phyloP scores from a whole-genome alignment of 306 rosid genomes.

The Geum urbanum region DNA sequence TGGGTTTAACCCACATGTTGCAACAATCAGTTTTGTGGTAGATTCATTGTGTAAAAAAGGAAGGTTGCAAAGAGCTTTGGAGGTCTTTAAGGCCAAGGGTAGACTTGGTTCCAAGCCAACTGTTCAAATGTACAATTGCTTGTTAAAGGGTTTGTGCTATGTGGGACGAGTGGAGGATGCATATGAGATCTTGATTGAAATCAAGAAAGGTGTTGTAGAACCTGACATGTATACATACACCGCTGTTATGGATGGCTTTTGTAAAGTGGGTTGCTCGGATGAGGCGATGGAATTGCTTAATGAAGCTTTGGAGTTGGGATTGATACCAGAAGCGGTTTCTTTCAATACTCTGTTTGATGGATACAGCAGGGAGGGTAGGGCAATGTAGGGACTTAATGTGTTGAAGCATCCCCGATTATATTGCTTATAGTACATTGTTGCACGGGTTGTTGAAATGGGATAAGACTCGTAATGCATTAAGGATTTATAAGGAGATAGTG shows the following conservation, averaged over 20 bases:
- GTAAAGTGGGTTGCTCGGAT: constrained; percentile 75
- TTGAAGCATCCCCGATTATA: constrained; percentile 59
- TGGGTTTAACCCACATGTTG: constrained; percentile 46
- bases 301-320: constrained; percentile 53
- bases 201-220: constrained; percentile 36
- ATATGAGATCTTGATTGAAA: constrained; percentile 46
- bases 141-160: constrained; percentile 75
- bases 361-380: constrained; percentile 70
- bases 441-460: constrained; percentile 76
- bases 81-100: constrained; percentile 47
- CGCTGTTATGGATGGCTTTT: constrained; percentile 71
- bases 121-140: constrained; percentile 56
- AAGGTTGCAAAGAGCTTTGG: constrained; percentile 51
- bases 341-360: constrained; percentile 68
- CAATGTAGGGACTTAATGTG: constrained; percentile 49
- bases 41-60: constrained; percentile 63
- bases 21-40: constrained; percentile 48
- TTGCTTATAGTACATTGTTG: constrained; percentile 57
- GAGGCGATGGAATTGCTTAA: constrained; percentile 66
- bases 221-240: constrained; percentile 66
- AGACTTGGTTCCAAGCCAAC: constrained; percentile 38
- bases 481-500: constrained; percentile 54
- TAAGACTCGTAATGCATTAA: constrained; percentile 30
- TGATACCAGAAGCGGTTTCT: constrained; percentile 52
- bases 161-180: constrained; percentile 86